Base-by-base conservation (phyloP, 306 rosid species). In the Chamaecrista fasciculata region DNA sequence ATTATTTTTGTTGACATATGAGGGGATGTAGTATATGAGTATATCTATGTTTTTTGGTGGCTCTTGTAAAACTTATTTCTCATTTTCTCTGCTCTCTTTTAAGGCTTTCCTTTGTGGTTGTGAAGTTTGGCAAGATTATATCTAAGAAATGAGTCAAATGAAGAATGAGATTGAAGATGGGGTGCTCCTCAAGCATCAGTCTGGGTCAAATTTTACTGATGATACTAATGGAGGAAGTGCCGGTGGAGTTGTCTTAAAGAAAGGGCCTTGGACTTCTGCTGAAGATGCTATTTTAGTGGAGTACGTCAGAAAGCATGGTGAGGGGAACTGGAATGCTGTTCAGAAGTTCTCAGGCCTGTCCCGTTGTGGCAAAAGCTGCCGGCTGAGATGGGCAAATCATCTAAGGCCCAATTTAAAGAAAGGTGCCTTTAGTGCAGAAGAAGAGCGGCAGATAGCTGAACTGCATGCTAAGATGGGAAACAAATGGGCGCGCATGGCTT, bases 351-450 rank as follows among this genome's bases (percentile, higher is more conserved):
- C 97, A 36, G 97, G 94, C 58, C 82, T 93, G 66, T 79, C 65
- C 39, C 98, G 98, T 16, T 93, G 98, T 6, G 98, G 98, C 33
- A 93, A 93, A 87, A 93, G 98, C 86, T 93, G 98, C 59, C 87
- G 98, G 39, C 74, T 93, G 74, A 86, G 98, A 39, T 93, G 98
- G 98, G 94, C 97, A 49, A 93, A 93, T 76, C 98, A 93, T 82
- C 82, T 93, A 43, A 88, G 98, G 86, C 98, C 98, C 33, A 85
- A 93, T 82, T 86, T 93, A 79, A 93, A 84, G 87, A 93, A 93
- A 77, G 98, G 97, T 31, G 75, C 97, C 9, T 84, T 93, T 76
- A 86, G 91, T 20, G 67, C 85, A 3, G 93, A 86, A 56, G 98
- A 93, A 79, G 98, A 90, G 79, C 75, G 28, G 65, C 26, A 83